phyloP scores from a whole-genome alignment of 192 early-diverging fungal species.

The Rhizoclosmatium globosum region DNA sequence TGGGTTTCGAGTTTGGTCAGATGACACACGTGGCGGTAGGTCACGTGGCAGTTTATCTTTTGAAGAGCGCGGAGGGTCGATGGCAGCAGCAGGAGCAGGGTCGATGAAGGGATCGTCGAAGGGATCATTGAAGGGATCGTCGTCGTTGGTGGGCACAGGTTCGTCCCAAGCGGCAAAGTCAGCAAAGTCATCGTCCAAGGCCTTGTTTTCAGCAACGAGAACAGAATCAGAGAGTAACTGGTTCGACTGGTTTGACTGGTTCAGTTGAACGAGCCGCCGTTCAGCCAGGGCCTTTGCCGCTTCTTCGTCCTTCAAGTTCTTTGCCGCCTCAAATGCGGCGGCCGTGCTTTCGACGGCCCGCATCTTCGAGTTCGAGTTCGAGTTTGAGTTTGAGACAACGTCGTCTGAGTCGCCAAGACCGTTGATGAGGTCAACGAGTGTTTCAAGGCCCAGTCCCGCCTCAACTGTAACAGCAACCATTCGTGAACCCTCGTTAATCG shows the following conservation, averaged over 20 bases:
- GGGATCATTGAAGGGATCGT: background rate
- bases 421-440: too few species aligned
- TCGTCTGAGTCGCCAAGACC: too few species aligned
- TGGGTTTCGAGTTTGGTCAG: too few species aligned
- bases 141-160: background rate
- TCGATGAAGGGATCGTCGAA: background rate
- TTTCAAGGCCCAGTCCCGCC: background rate
- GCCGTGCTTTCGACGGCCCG: too few species aligned
- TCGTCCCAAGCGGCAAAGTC: background rate
- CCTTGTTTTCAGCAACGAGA: background rate
- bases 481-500: background rate
- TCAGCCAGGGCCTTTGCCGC: too few species aligned
- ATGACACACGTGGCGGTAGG: too few species aligned
- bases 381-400: too few species aligned
- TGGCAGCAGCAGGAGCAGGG: background rate
- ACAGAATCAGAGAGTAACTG: background rate
- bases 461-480: constrained; percentile 14
- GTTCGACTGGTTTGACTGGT: too few species aligned
- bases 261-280: too few species aligned
- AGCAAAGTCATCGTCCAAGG: background rate
- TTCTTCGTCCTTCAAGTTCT: too few species aligned
- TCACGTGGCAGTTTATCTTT: background rate
- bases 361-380: too few species aligned
- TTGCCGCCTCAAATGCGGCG: too few species aligned
- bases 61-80: background rate